These are phyloP conservation scores for Evernia prunastri DNA, from an alignment of 495 filamentous ascomycete species.

Conservation along the genomic window DNA sequence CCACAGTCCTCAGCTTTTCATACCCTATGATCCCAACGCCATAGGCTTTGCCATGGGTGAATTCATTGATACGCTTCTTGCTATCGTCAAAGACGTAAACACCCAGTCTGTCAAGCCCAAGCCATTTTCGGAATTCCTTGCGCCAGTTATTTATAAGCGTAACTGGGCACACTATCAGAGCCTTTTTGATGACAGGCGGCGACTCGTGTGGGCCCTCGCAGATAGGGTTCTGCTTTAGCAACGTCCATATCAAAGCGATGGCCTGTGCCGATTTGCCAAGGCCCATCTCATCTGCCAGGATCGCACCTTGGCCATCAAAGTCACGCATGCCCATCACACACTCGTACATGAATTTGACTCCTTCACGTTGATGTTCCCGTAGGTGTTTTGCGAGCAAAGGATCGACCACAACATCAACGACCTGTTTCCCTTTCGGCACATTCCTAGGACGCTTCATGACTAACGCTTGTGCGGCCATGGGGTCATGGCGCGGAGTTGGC, in stretches of 20 bases:
- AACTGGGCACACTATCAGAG: slow-evolving; percentile 74
- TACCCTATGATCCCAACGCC: slow-evolving; percentile 80
- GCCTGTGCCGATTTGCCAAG: slow-evolving; percentile 76
- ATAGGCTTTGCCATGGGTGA: slow-evolving; percentile 69
- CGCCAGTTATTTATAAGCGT: slow-evolving; percentile 77
- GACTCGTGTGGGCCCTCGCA: slow-evolving; percentile 38
- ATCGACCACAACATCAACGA: slow-evolving; percentile 79
- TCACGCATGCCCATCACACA: slow-evolving; percentile 75
- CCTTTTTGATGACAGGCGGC: slow-evolving; percentile 64
- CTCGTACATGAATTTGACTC: slow-evolving; percentile 73
- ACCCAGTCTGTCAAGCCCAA: slow-evolving; percentile 69
- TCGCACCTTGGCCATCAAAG: slow-evolving; percentile 66
- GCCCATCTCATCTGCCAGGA: slow-evolving; percentile 81
- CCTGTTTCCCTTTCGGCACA: slow-evolving; percentile 54
- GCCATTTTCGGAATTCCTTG: slow-evolving; percentile 75
- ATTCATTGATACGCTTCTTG: slow-evolving; percentile 61
- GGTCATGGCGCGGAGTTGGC: slow-evolving; percentile 62
- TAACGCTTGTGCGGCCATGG: slow-evolving; percentile 52
- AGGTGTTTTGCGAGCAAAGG: slow-evolving; percentile 60
- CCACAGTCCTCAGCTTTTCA: slow-evolving; percentile 65
- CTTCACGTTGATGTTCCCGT: slow-evolving; percentile 69
- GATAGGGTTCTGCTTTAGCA: slow-evolving; percentile 74
- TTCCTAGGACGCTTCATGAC: slow-evolving; percentile 60
- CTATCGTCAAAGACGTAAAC: slow-evolving; percentile 67
- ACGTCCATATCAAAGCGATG: slow-evolving; percentile 71